Percentiles rank a stretch among this genome's conserved stretches.
phyloP scores from a whole-genome alignment of 805 yeast genomes.

The Isabelozyma gotoi region DNA sequence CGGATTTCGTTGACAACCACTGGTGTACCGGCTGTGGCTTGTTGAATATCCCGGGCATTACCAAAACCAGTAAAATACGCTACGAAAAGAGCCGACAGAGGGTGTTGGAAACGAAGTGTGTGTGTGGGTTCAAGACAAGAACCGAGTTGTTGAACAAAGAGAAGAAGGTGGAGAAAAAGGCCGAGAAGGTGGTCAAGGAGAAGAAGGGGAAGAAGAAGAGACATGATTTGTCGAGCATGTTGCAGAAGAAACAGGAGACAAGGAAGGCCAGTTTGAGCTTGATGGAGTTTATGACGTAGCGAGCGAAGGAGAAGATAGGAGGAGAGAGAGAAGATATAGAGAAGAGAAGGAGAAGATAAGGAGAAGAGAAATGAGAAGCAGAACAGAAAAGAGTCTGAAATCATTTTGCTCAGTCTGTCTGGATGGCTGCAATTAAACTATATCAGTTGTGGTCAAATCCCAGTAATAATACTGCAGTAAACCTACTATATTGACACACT shows the following conservation, averaged over 20 bases:
- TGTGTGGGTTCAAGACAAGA: not conserved
- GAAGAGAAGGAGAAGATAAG: too few relatives aligned
- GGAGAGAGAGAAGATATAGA: too few relatives aligned
- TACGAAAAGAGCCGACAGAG: constrained; percentile 13
- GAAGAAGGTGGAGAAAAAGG: not conserved
- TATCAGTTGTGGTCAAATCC: too few relatives aligned
- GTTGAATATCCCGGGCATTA: constrained; percentile 34
- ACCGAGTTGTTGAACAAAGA: too few relatives aligned
- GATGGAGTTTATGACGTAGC: constrained; percentile 46
- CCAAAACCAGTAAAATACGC: constrained; percentile 19
- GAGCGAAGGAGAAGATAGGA: too few relatives aligned
- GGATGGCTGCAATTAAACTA: too few relatives aligned
- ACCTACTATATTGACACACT: too few relatives aligned
- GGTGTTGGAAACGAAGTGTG: constrained; percentile 3
- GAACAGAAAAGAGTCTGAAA: too few relatives aligned
- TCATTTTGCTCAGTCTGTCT: too few relatives aligned
- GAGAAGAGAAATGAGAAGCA: too few relatives aligned
- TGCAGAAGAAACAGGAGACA: constrained; percentile 40
- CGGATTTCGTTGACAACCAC: constrained; percentile 22
- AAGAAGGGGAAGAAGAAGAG: constrained; percentile 2
- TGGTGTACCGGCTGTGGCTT: constrained; percentile 33
- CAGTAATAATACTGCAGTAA: too few relatives aligned
- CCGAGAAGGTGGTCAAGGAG: not conserved
- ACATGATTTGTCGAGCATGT: constrained; percentile 20
- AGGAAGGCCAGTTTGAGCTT: constrained; percentile 40